Percentiles rank a stretch among this genome's conserved stretches.
These are phyloP conservation scores for Lolium perenne DNA, from an alignment of 176 grass and related monocot genomes.

Conservation along the genomic window DNA sequence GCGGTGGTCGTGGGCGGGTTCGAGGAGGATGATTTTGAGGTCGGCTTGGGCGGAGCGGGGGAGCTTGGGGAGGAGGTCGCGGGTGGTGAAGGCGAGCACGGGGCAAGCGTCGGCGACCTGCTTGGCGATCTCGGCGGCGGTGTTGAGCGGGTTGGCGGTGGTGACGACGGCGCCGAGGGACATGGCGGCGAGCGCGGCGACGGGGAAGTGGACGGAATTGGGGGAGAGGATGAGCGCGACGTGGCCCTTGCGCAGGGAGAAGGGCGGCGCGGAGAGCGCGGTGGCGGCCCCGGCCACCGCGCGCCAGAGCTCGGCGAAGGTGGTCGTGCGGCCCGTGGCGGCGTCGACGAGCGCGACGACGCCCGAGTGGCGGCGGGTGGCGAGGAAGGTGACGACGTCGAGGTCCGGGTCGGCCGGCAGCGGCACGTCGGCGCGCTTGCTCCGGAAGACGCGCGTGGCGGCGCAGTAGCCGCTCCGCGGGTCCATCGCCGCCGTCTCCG, in stretches of 20 bases:
- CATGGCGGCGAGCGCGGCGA: constrained; percentile 85
- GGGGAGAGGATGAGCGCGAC: constrained; percentile 88
- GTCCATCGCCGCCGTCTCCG: constrained; percentile 42
- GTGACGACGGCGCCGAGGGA: constrained; percentile 84
- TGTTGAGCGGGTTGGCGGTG: constrained; percentile 92
- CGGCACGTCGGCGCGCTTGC: constrained; percentile 62
- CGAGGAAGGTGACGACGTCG: constrained; percentile 80
- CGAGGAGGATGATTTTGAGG: constrained; percentile 76
- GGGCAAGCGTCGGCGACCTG: constrained; percentile 84
- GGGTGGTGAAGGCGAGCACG: constrained; percentile 79
- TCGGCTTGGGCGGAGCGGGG: neutral
- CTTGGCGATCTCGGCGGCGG: constrained; percentile 74
- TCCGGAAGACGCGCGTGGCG: constrained; percentile 63
- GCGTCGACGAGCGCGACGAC: constrained; percentile 80
- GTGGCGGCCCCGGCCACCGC: constrained; percentile 61
- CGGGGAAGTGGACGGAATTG: constrained; percentile 86
- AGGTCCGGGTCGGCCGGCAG: constrained; percentile 55
- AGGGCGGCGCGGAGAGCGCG: constrained; percentile 72
- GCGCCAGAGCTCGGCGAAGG: constrained; percentile 77
- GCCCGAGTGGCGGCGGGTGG: constrained; percentile 77
- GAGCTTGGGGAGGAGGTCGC: constrained; percentile 74
- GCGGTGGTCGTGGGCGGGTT: constrained; percentile 4
- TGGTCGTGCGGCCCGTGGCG: constrained; percentile 56
- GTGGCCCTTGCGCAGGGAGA: constrained; percentile 70
- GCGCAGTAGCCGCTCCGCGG: constrained; percentile 73